phyloP scores from a whole-genome alignment of 108 stramenopile species.

The Thalassiosira profunda region DNA sequence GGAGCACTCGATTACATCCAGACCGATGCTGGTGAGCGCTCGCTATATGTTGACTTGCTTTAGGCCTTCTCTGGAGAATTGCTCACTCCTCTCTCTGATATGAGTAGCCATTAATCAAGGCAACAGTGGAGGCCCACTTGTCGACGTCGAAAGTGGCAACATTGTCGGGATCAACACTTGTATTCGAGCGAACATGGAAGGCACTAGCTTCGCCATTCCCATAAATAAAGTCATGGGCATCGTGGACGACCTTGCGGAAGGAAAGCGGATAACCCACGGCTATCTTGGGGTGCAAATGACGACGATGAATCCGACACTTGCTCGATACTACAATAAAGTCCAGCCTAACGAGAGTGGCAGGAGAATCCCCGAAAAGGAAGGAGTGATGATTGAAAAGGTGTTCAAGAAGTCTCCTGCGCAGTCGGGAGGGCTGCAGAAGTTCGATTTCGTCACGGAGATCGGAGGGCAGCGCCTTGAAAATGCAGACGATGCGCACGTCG shows the following conservation, averaged over 20 bases:
- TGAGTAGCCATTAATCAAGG: conserved; percentile 83
- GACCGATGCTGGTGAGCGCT: too few species aligned
- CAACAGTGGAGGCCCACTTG: conserved; percentile 87
- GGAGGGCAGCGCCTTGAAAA: conserved; percentile 61
- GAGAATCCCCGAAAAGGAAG: conserved; percentile 74
- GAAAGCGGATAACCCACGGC: conserved; percentile 78
- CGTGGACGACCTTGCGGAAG: conserved; percentile 71
- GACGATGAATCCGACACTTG: conserved; percentile 73
- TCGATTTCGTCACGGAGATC: conserved; percentile 81
- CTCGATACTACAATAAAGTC: conserved; percentile 56
- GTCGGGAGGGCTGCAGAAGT: conserved; percentile 65
- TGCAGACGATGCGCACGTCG: conserved; percentile 75
- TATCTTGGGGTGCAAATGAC: conserved; percentile 80
- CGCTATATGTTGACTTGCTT: too few species aligned
- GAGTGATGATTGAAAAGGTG: conserved; percentile 81
- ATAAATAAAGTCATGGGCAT: conserved; percentile 83
- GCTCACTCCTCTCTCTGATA: conserved; percentile 18
- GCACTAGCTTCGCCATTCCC: conserved; percentile 91
- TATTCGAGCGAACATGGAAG: conserved; percentile 92
- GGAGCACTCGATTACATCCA: conserved; percentile 87
- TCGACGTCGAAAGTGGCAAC: conserved; percentile 83
- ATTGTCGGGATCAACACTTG: conserved; percentile 94
- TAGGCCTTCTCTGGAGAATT: not conserved
- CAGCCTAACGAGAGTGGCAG: conserved; percentile 13
- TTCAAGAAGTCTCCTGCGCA: conserved; percentile 80